These are phyloP conservation scores for Termitomyces sp. DNA, from an alignment of 768 basidiomycete species.

Conservation along the genomic window DNA sequence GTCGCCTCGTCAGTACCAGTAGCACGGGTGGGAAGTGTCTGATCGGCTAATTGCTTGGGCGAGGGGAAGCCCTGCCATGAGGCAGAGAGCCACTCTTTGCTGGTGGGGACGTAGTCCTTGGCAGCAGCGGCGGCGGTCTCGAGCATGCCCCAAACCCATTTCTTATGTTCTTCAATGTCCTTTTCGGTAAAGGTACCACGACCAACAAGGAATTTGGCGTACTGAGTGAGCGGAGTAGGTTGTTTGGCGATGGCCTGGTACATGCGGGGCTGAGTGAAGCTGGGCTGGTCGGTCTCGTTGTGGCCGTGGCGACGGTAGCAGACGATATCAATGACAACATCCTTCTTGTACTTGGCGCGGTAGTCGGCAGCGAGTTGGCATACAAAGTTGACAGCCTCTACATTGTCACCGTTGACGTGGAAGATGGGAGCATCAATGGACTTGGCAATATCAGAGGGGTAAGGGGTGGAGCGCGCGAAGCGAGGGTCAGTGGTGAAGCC, in stretches of 20 bases:
- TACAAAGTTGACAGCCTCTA: conserved; percentile 97
- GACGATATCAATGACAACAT: conserved; percentile 97
- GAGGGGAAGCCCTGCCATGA: conserved; percentile 99
- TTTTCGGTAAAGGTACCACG: conserved; percentile 93
- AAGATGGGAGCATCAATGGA: conserved; percentile 98
- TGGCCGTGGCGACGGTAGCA: conserved; percentile 99
- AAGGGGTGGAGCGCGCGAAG: conserved; percentile 95
- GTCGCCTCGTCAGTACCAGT: conserved; percentile 77
- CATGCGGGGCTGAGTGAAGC: conserved; percentile 98
- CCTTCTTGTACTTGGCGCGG: conserved; percentile 97
- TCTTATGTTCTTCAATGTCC: conserved; percentile 97
- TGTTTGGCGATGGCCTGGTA: conserved; percentile 95
- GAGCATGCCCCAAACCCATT: conserved; percentile 99
- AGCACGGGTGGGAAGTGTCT: conserved; percentile 82
- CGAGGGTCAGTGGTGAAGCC: conserved; percentile 99
- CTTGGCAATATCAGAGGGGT: conserved; percentile 97
- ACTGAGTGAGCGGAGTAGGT: conserved; percentile 86
- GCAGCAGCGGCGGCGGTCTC: conserved; percentile 92
- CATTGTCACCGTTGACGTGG: conserved; percentile 99
- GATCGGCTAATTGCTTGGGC: conserved; percentile 90
- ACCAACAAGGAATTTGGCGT: conserved; percentile 84
- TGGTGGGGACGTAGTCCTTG: conserved; percentile 93
- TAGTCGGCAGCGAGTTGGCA: conserved; percentile 98
- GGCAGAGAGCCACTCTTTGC: conserved; percentile 96
- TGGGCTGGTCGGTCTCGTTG: conserved; percentile 98